A percentile compares a stretch with the other conserved stretches of the same genome.
Evolutionary conservation across 2,329 filamentous ascomycete genomes (phyloP).

Genomic region (Alternaria panax): DNA sequence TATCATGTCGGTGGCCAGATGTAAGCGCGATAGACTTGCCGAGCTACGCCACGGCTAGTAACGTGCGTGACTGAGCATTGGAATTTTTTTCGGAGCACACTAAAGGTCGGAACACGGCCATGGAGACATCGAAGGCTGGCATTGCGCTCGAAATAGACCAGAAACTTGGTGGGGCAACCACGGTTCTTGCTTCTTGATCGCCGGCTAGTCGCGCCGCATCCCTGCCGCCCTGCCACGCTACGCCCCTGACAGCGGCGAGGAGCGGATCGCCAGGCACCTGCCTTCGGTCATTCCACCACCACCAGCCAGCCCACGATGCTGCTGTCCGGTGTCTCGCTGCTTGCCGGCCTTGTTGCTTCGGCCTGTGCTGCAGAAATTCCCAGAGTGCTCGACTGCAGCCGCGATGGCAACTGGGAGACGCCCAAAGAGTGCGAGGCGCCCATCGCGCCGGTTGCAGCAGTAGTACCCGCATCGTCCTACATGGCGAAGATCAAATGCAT

Average conservation of each 20-base stretch:
- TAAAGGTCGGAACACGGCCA: too few species aligned
- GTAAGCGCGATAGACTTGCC: too few species aligned
- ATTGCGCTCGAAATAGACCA: background rate
- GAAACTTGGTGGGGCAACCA: background rate
- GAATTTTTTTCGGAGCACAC: too few species aligned
- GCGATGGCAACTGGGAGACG: slow-evolving; percentile 5
- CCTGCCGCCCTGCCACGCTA: slow-evolving; percentile 10
- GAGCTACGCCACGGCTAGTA: too few species aligned
- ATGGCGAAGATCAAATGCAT: slow-evolving; percentile 42
- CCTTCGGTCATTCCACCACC: slow-evolving; percentile 15
- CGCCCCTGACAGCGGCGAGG: slow-evolving; percentile 24
- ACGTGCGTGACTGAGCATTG: too few species aligned
- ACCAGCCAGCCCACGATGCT: slow-evolving; percentile 18
- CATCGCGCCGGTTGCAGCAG: slow-evolving; percentile 31
- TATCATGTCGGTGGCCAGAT: too few species aligned
- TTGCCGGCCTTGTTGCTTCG: slow-evolving; percentile 16
- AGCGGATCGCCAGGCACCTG: slow-evolving; percentile 18
- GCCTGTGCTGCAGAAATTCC: slow-evolving; percentile 15
- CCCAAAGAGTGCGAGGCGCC: slow-evolving; percentile 32
- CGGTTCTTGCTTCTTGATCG: background rate
- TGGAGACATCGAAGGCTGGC: too few species aligned
- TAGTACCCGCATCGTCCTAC: slow-evolving; percentile 37
- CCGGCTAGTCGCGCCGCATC: slow-evolving; percentile 2
- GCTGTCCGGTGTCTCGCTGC: slow-evolving; percentile 10
- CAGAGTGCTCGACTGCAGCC: slow-evolving; percentile 26